These are phyloP conservation scores for Paraconiothyrium brasiliense DNA, from an alignment of 2,329 filamentous ascomycete species.

Conservation along the genomic window DNA sequence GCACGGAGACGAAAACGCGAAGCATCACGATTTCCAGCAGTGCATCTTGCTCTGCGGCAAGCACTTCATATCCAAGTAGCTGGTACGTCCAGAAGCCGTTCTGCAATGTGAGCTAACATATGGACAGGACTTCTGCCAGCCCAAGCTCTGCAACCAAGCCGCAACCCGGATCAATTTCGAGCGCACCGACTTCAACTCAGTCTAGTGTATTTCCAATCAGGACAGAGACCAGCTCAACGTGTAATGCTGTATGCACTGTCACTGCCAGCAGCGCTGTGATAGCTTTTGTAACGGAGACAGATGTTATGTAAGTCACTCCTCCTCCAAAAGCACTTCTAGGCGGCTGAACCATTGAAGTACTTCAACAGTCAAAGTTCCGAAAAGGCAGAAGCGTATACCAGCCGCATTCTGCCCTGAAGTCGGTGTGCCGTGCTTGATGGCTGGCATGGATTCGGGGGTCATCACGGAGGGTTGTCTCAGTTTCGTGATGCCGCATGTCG, in stretches of 20 bases:
- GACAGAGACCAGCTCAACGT: background rate
- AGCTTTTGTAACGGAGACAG: background rate
- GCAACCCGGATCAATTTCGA: background rate
- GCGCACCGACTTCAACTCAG: background rate
- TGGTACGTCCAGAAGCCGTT: background rate
- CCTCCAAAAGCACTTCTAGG: background rate
- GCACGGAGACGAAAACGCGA: background rate
- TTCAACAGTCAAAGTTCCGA: background rate
- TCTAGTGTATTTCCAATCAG: background rate
- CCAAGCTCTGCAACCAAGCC: background rate
- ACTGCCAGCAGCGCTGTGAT: background rate
- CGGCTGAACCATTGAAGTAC: background rate
- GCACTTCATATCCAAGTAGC: background rate
- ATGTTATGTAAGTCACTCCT: background rate
- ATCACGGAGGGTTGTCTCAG: constrained; percentile 3
- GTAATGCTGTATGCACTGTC: background rate
- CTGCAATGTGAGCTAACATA: background rate
- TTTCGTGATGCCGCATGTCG: constrained; percentile 1
- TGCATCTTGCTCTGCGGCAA: background rate
- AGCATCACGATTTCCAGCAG: background rate
- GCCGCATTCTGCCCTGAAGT: constrained; percentile 8
- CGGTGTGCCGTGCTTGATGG: constrained; percentile 7
- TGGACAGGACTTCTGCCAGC: background rate
- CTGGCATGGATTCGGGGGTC: constrained; percentile 5
- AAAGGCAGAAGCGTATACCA: constrained; percentile 2